A percentile compares a stretch with the other conserved stretches of the same genome.
Conservation (phyloP, 768 basidiomycete species). For the Clavulina sp. region DNA sequence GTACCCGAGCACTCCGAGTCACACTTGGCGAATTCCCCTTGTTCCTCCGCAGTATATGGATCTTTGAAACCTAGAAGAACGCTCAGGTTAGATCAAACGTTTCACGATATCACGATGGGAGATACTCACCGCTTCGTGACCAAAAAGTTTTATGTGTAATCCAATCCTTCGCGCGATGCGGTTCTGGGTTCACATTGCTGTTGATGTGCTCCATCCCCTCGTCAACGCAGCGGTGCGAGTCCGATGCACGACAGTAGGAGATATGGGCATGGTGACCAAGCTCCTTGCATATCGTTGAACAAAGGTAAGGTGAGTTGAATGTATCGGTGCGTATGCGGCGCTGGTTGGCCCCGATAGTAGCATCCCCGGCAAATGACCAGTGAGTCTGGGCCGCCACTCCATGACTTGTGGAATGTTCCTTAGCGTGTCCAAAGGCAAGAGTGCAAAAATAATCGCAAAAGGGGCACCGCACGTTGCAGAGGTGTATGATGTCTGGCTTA, state of each 20-base stretch:
- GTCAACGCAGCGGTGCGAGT: conserved; percentile 24
- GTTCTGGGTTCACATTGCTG: conserved; percentile 28
- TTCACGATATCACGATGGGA: too few species aligned
- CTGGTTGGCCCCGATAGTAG: conserved; percentile 34
- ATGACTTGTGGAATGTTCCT: conserved; percentile 44
- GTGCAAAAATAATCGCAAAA: conserved; percentile 44
- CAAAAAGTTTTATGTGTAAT: conserved; percentile 38
- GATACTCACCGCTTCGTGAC: conserved; percentile 38
- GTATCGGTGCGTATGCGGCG: conserved; percentile 22
- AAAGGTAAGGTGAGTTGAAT: conserved; percentile 39
- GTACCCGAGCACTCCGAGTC: too few species aligned
- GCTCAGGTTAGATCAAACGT: too few species aligned
- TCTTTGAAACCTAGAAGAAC: too few species aligned
- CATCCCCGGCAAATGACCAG: conserved; percentile 39
- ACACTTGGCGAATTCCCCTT: background rate
- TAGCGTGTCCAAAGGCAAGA: conserved; percentile 30
- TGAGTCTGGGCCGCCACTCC: conserved; percentile 42
- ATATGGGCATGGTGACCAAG: conserved; percentile 41
- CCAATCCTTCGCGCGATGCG: conserved; percentile 32
- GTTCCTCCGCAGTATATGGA: conserved; percentile 41
- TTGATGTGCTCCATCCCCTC: conserved; percentile 31
- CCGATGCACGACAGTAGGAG: conserved; percentile 29
- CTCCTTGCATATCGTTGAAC: conserved; percentile 35
- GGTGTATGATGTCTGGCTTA: conserved; percentile 32
- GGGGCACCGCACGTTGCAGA: conserved; percentile 35